phyloP scores from a whole-genome alignment of 2,329 filamentous ascomycete species.

The Pseudocercospora fijiensis region DNA sequence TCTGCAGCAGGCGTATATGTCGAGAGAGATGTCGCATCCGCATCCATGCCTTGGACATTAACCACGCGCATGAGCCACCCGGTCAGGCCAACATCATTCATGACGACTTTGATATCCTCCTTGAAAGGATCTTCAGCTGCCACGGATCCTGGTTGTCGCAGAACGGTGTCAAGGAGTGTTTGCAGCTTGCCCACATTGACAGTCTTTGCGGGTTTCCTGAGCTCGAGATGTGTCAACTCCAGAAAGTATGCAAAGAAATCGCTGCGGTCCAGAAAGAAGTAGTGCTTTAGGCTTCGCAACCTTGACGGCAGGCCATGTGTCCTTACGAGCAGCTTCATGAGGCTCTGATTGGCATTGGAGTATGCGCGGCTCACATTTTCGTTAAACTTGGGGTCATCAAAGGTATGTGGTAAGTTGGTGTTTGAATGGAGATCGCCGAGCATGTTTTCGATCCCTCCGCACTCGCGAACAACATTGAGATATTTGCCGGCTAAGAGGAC shows the following conservation, averaged over 20 bases:
- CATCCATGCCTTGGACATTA: conserved; percentile 90
- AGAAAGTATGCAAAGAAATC: conserved; percentile 99
- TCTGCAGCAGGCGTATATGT: conserved; percentile 68
- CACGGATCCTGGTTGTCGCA: conserved; percentile 93
- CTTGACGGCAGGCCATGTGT: conserved; percentile 87
- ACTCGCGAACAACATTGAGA: conserved; percentile 94
- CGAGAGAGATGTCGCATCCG: conserved; percentile 52
- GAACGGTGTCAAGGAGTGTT: conserved; percentile 88
- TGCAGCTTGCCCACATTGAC: conserved; percentile 94
- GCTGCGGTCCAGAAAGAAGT: conserved; percentile 97
- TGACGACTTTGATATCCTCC: conserved; percentile 94
- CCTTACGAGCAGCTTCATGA: conserved; percentile 86
- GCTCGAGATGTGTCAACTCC: conserved; percentile 82
- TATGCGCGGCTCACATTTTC: conserved; percentile 97
- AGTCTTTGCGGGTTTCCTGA: conserved; percentile 75
- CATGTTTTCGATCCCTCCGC: conserved; percentile 76
- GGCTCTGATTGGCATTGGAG: conserved; percentile 88
- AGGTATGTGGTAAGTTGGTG: conserved; percentile 85
- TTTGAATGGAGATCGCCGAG: conserved; percentile 69
- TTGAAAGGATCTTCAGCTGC: conserved; percentile 96
- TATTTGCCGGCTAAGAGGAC: conserved; percentile 95
- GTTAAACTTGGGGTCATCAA: conserved; percentile 86
- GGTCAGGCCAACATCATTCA: conserved; percentile 91
- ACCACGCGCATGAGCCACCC: conserved; percentile 95
- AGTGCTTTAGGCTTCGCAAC: conserved; percentile 90